A percentile compares a stretch with the other conserved stretches of the same genome.
These are phyloP conservation scores for Colletotrichum sp. DNA, from an alignment of 2,329 filamentous ascomycete species.

Conservation along the genomic window DNA sequence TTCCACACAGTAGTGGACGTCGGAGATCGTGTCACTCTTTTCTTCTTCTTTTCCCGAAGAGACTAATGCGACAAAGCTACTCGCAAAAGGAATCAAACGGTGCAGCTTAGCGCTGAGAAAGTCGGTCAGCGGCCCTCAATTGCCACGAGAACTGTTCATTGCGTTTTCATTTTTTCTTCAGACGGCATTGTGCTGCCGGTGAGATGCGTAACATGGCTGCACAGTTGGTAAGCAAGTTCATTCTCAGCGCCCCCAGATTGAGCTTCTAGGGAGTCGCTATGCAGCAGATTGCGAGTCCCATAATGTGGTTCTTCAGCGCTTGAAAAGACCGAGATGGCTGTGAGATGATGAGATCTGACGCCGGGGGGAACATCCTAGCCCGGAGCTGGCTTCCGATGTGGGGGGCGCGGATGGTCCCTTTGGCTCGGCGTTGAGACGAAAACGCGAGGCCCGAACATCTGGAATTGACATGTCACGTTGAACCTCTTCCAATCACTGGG, in stretches of 20 bases:
- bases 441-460: constrained; percentile 5
- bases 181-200: neutral
- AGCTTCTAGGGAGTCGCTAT: neutral
- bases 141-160: neutral
- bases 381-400: neutral
- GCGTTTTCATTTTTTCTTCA: neutral
- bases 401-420: neutral
- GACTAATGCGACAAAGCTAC: neutral
- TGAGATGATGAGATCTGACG: neutral
- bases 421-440: constrained; percentile 9
- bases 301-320: neutral
- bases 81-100: neutral
- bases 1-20: neutral
- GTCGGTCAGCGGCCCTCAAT: neutral
- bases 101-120: neutral
- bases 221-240: neutral
- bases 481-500: neutral
- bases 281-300: neutral
- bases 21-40: neutral
- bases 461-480: neutral
- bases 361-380: neutral
- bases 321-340: neutral
- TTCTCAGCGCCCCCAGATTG: too few relatives aligned
- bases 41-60: neutral
- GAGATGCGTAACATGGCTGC: neutral